Conservation (phyloP, 2,329 filamentous ascomycete genomes). For the Ceratocystis colombiana region DNA sequence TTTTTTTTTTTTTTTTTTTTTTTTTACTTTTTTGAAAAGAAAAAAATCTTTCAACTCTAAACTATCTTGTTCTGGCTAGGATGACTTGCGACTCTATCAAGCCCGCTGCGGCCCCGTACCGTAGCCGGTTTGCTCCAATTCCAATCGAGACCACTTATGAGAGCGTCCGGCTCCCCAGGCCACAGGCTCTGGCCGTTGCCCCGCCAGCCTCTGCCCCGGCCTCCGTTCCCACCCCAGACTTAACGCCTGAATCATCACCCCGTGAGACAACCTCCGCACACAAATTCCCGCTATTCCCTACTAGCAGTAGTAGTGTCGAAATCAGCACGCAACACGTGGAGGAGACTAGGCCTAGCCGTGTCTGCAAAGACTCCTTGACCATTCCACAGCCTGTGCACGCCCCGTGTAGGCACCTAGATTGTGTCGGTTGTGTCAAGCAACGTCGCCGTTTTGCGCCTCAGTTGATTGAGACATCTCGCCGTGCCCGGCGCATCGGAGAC, state of each 20-base stretch:
- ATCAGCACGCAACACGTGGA: slow-evolving; percentile 19
- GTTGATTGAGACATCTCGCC: slow-evolving; percentile 67
- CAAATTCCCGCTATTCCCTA: slow-evolving; percentile 3
- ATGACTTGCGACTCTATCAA: slow-evolving; percentile 16
- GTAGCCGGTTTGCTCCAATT: slow-evolving; percentile 55
- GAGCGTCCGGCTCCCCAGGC: slow-evolving; percentile 39
- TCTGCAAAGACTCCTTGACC: not conserved
- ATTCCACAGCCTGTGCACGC: not conserved
- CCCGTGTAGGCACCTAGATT: not conserved
- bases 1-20: too few species aligned
- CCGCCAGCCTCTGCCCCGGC: not conserved
- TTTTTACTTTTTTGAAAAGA: too few species aligned
- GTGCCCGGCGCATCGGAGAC: slow-evolving; percentile 59
- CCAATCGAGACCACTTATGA: slow-evolving; percentile 63
- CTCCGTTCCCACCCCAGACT: slow-evolving; percentile 48
- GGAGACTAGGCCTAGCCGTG: not conserved
- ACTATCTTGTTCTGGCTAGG: slow-evolving; percentile 21
- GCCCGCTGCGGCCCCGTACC: slow-evolving; percentile 30
- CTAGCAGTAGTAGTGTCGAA: not conserved
- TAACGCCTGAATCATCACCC: slow-evolving; percentile 45
- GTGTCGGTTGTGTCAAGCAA: not conserved
- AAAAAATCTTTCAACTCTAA: not conserved
- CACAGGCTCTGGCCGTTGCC: slow-evolving; percentile 3
- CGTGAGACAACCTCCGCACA: slow-evolving; percentile 28
- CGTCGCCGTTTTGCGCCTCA: slow-evolving; percentile 59